Base-by-base conservation (phyloP, 139 green algal genomes). In the Closterium sp. region DNA sequence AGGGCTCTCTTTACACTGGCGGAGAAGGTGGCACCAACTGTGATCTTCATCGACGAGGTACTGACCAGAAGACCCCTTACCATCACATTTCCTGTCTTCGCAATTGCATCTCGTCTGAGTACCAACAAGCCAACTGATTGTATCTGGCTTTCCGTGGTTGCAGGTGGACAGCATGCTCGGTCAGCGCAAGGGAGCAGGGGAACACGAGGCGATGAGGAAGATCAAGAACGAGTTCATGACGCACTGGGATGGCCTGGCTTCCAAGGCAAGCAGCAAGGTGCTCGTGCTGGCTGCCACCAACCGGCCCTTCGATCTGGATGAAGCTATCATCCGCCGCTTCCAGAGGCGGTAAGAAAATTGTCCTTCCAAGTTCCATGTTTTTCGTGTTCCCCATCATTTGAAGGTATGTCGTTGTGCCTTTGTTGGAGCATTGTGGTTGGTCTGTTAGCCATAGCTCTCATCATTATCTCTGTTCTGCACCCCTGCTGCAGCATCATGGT, bases 21-120 rank as follows among this genome's bases (percentile, higher is more conserved):
- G 1, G 92, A 94, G 92, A 97, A 97, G 94, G 92, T 97, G 12
- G 90, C 94, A 64, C 96, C 96, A 21, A 96, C 94, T 34, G 96
- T 97, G n/a, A 94, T 97, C 21, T 97, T 97, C 86, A 88, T 97
- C 19, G 95, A 97, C 84, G 96, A 97, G 94, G 95, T 97, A 38
- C n/a, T n/a, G n/a, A n/a, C n/a, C n/a, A n/a, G n/a, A n/a, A n/a
- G n/a, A n/a, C n/a, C n/a, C n/a, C n/a, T n/a, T n/a, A n/a, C n/a
- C n/a, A n/a, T n/a, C n/a, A n/a, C n/a, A n/a, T n/a, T n/a, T n/a
- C n/a, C n/a, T n/a, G n/a, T n/a, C n/a, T n/a, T n/a, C n/a, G n/a
- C n/a, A n/a, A n/a, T n/a, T n/a, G n/a, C n/a, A n/a, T n/a, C n/a
- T n/a, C n/a, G n/a, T n/a, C n/a, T n/a, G n/a, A n/a, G n/a, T n/a